phyloP scores from a whole-genome alignment of 2,329 filamentous ascomycete species.

The Trichoderma brevicompactum region DNA sequence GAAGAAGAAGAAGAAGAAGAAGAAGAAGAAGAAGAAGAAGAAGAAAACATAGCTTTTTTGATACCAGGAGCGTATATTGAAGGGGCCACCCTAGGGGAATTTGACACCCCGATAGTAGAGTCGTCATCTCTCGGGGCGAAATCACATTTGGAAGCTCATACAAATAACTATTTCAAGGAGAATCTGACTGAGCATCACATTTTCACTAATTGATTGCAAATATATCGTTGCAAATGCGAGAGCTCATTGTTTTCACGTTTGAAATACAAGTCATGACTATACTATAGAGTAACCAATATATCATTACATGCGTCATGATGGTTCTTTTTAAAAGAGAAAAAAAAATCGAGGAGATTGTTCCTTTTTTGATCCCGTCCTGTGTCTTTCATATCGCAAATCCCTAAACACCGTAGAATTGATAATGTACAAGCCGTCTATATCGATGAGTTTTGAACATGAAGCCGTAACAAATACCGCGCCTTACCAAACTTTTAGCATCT shows the following conservation, averaged over 20 bases:
- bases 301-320: slow-evolving; percentile 22
- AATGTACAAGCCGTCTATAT: slow-evolving; percentile 26
- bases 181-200: neutral
- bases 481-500: neutral
- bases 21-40: neutral
- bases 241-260: slow-evolving; percentile 2
- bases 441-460: slow-evolving; percentile 15
- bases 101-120: neutral
- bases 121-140: neutral
- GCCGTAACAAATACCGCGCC: slow-evolving; percentile 6
- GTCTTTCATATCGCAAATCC: slow-evolving; percentile 14
- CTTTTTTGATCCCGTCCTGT: slow-evolving; percentile 14
- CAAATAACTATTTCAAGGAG: neutral
- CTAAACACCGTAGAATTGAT: slow-evolving; percentile 21
- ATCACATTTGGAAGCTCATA: neutral
- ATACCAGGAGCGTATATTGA: slow-evolving; percentile 7
- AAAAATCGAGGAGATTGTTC: slow-evolving; percentile 20
- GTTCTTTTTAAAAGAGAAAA: neutral
- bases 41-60: neutral
- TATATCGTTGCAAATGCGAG: neutral
- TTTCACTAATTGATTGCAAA: neutral
- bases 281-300: slow-evolving; percentile 17
- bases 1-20: neutral
- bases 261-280: slow-evolving; percentile 22
- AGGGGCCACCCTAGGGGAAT: neutral